These are phyloP conservation scores for Hypoxylon sp. DNA, from an alignment of 2,329 filamentous ascomycete species.

Conservation along the genomic window DNA sequence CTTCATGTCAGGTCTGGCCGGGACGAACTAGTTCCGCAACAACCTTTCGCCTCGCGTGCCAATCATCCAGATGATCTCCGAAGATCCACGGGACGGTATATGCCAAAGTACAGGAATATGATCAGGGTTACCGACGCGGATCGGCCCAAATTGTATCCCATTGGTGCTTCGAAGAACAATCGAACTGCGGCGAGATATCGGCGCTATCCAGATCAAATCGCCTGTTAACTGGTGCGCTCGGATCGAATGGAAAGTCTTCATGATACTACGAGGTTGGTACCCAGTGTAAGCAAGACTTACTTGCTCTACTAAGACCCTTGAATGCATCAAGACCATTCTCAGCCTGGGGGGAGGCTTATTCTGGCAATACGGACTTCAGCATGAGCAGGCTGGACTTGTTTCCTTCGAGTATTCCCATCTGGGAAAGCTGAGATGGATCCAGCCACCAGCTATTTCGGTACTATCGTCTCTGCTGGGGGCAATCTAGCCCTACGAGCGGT, in stretches of 20 bases:
- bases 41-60: constrained; percentile 1
- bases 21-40: background rate
- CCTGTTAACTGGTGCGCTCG: background rate
- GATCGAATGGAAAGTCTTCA: background rate
- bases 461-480: background rate
- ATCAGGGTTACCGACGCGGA: constrained; percentile 6
- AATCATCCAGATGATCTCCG: constrained; percentile 1
- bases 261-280: too few relatives aligned
- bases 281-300: background rate
- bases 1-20: background rate
- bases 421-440: background rate
- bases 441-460: background rate
- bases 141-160: background rate
- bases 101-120: constrained; percentile 9
- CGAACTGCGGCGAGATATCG: background rate
- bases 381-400: background rate
- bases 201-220: constrained; percentile 1
- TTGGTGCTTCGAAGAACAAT: constrained; percentile 1
- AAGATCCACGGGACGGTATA: constrained; percentile 5
- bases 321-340: background rate
- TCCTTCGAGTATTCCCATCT: background rate
- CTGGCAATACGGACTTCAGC: constrained; percentile 1
- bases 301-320: background rate
- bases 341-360: background rate
- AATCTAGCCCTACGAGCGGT: constrained; percentile 15